Base-by-base conservation (phyloP, 177 flowering plant species). In the Vitis hybrid region DNA sequence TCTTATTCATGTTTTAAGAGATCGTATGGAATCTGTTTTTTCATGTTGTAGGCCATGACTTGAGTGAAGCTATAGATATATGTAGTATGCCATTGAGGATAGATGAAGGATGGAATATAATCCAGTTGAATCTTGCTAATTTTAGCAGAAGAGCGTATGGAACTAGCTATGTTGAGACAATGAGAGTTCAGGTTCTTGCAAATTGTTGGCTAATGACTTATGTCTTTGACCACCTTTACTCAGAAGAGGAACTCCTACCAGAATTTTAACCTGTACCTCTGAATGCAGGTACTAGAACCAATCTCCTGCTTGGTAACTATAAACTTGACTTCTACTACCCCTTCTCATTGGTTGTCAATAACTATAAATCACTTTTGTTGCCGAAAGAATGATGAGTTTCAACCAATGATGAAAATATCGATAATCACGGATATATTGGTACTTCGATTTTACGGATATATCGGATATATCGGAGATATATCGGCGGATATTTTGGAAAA, bases 51-150 rank as follows among this genome's bases (percentile, higher is more conserved):
- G 97, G 88, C 89, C 62, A 81, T 89, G 57, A 96, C 99, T n/a
- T 85, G 99, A 60, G 99, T 93, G 55, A 96, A 96, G 79, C 98
- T 21, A 21, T 1, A 21, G 23, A 78, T 77, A 96, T 96, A 61
- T 96, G 98, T 84, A 93, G 97, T 64, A 96, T 96, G 98, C 99
- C 99, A 2, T 69, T 96, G 83, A 91, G 75, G 78, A 75, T 96
- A 90, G 99, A 96, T 81, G 99, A 96, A 12, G 98, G 98, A 6
- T 96, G 99, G 99, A 93, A 96, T 79, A 97, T 88, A 74, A 92
- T 96, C 73, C 97, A 96, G 82, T 78, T 96, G 65, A 96, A 96
- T 79, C 90, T 96, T 32, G 79, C 90, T 76, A 97, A 96, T 81
- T 81, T 88, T 54, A 93, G 93, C 10, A 84, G 91, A 65, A 82